Base-by-base conservation (phyloP, 371 early-diverging fungal genomes). In the Mucor sp. region DNA sequence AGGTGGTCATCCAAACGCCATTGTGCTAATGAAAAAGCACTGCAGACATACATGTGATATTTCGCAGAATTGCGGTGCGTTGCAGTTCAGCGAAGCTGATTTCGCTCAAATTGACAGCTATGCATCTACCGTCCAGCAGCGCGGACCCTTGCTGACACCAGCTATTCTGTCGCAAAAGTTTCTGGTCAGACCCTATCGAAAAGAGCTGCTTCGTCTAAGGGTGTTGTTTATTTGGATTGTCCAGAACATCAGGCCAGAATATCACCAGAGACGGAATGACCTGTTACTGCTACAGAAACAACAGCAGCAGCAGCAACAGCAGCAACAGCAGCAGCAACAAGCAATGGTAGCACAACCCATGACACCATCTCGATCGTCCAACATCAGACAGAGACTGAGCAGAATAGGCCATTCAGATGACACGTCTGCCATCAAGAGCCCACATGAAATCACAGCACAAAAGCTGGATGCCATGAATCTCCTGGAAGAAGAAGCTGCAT, bases 181-280 rank as follows among this genome's bases (percentile, higher is more conserved):
- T 58, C 64, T 88, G 4, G 79, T 76, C 9, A 68, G 88, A 27
- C 88, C 88, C 0, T 86, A 86, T 47, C 74, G 78, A 11, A 78
- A 77, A 44, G 81, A 83, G 1, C 60, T 88, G 6, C 77, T 73
- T 25, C 77, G 78, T 41, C 48, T 86, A 0, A 77, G 88, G 0
- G 79, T 78, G 6, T 69, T 88, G 39, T 88, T 86, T 69, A 74
- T 81, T 6, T 88, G 88, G 88, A 64, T 88, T 6, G 74, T 82
- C 37, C 86, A 85, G 60, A 86, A 85, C 55, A 85, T 88, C 53
- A 62, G 73, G 4, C 77, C 84, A 17, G 81, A 76, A 19, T 63
- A 72, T 17, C 69, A 72, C 30, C 66, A 62, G 37, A 61, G 53
- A 15, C 57, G 69, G 58, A 27, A 65, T n/a, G 56, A 68, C 25